Evolutionary conservation across 768 basidiomycete species (phyloP), one percentile per base, ranked within the genome.

Genomic region (Trametes punicea): DNA sequence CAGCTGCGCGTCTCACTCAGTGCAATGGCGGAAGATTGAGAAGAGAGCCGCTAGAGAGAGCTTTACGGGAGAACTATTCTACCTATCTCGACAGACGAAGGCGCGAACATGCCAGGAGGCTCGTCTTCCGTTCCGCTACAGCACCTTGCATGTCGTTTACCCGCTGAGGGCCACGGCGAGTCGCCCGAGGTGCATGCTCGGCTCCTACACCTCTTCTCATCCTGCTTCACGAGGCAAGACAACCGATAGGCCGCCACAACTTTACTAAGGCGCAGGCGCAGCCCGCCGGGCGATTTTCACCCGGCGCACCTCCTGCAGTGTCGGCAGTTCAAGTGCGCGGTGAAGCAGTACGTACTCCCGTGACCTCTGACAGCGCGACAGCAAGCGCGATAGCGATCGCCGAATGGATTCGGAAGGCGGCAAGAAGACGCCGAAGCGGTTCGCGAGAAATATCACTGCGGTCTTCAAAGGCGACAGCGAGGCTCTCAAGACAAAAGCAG

Each of bases 281-380:
- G 30, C 90, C 90, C 83, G 85, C 34, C 70, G 84, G 64, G 94
- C 93, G 0, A 73, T 97, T 46, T 65, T 79, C 21, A 66, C 77
- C 2, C 83, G 1, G 78, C 90, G 3, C 95, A 94, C 1, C 81
- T 84, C 1, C 83, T 95, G 25, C 78, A 83, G 23, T 75, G 75
- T 45, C 66, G 82, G 56, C 81, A 78, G 26, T 78, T 83, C 61
- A 81, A 81, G 50, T 75, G 76, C 44, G 82, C 82, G 2, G 81
- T 84, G 16, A 93, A 93, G 71, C 77, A 73, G n/a, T 68, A 84
- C 10, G 70, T 77, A 39, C 81, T 77, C 36, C 93, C 94, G 0
- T 72, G 82, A 11, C 83, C 91, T 1, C 75, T 97, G 54, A 84
- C 77, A 49, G 92, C 93, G 73, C 83, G 88, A 66, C 92, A 94